phyloP scores from a whole-genome alignment of 1,139 yeast genomes.

The Yamadazyma songkhlaensis region DNA sequence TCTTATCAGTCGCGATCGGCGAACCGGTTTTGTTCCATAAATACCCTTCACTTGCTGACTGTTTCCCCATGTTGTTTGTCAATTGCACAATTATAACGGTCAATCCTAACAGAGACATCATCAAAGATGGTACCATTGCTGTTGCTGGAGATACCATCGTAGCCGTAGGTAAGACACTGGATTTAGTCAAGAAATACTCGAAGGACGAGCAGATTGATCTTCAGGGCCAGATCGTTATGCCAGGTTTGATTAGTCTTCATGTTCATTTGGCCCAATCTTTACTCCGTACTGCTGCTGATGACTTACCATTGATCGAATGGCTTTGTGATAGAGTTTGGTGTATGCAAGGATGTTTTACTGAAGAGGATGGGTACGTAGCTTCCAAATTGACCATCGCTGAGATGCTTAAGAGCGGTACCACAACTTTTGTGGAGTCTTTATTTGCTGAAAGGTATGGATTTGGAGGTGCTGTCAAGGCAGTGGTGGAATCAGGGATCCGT shows the following conservation, averaged over 20 bases:
- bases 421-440: constrained; percentile 19
- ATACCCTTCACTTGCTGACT: too few relatives aligned
- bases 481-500: constrained; percentile 17
- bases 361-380: constrained; percentile 21
- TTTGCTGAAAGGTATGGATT: constrained; percentile 17
- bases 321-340: constrained; percentile 23
- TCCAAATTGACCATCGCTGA: constrained; percentile 20
- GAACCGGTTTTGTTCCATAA: too few relatives aligned
- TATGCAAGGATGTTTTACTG: constrained; percentile 20
- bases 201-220: constrained; percentile 8
- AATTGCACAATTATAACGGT: constrained; percentile 11
- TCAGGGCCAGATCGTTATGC: constrained; percentile 10
- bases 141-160: constrained; percentile 7
- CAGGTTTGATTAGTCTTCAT: constrained; percentile 12
- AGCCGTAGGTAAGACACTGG: constrained; percentile 10
- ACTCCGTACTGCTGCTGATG: constrained; percentile 19
- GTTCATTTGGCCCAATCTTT: constrained; percentile 16
- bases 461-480: constrained; percentile 23
- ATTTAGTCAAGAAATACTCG: constrained; percentile 6
- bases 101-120: constrained; percentile 8
- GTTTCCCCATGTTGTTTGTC: constrained; percentile 7
- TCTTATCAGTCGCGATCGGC: too few relatives aligned
- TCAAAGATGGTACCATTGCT: constrained; percentile 9
- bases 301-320: constrained; percentile 20
- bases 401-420: constrained; percentile 22